Conservation (phyloP, 805 yeast species). For the Starmerella tilneyi region DNA sequence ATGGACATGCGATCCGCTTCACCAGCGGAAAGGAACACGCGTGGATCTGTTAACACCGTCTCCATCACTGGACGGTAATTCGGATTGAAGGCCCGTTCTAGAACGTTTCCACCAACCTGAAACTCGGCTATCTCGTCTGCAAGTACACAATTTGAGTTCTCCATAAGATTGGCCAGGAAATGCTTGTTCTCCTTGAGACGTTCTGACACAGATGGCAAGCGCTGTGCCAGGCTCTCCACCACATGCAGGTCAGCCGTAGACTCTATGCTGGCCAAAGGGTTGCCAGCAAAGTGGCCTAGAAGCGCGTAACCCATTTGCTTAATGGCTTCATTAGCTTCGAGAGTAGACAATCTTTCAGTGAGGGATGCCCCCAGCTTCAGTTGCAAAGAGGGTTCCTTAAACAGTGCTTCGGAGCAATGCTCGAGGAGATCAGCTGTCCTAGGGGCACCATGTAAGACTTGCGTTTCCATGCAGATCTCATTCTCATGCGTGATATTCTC, state of each 20-base stretch:
- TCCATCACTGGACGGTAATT: slow-evolving; percentile 36
- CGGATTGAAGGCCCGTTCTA: slow-evolving; percentile 38
- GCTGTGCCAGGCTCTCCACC: not conserved
- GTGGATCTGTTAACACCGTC: slow-evolving; percentile 37
- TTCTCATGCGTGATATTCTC: slow-evolving; percentile 29
- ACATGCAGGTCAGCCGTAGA: slow-evolving; percentile 20
- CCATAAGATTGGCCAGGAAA: not conserved
- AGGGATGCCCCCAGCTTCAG: slow-evolving; percentile 8
- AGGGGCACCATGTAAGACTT: slow-evolving; percentile 18
- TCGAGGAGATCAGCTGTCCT: slow-evolving; percentile 13
- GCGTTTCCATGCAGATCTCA: slow-evolving; percentile 17
- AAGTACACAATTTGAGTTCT: not conserved
- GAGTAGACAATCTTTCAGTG: not conserved
- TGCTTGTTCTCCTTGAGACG: not conserved
- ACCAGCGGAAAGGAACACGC: slow-evolving; percentile 11
- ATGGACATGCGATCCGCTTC: slow-evolving; percentile 34
- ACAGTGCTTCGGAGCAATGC: slow-evolving; percentile 2
- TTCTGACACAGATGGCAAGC: slow-evolving; percentile 33
- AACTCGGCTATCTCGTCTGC: slow-evolving; percentile 36
- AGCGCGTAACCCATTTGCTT: slow-evolving; percentile 28
- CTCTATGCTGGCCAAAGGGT: slow-evolving; percentile 29
- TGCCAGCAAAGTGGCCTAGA: slow-evolving; percentile 33
- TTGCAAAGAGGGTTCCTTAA: not conserved
- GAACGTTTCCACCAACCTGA: slow-evolving; percentile 31
- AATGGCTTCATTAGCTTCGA: slow-evolving; percentile 15